A percentile compares a stretch with the other conserved stretches of the same genome.
These are phyloP conservation scores for Tuber indicum DNA, from an alignment of 495 filamentous ascomycete species.

Conservation along the genomic window DNA sequence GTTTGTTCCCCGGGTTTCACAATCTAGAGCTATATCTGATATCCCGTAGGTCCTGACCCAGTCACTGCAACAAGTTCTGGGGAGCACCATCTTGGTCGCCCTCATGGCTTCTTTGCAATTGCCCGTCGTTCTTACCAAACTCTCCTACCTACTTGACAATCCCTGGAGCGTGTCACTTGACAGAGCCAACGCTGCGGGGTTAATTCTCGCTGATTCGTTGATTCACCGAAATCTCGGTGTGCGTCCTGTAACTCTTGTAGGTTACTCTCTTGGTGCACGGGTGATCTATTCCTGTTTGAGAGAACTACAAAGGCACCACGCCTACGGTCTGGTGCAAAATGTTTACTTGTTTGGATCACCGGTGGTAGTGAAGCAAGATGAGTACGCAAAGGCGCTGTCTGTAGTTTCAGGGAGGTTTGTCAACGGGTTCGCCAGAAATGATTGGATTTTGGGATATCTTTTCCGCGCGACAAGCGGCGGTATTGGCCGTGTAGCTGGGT, in stretches of 20 bases:
- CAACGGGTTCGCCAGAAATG: slow-evolving; percentile 87
- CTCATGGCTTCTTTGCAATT: slow-evolving; percentile 93
- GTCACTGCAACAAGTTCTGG: slow-evolving; percentile 91
- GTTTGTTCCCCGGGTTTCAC: slow-evolving; percentile 46
- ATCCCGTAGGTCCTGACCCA: slow-evolving; percentile 77
- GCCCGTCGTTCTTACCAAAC: slow-evolving; percentile 85
- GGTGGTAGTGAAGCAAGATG: slow-evolving; percentile 84
- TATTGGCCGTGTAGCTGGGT: slow-evolving; percentile 83
- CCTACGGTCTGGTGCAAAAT: slow-evolving; percentile 87
- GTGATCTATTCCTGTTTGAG: slow-evolving; percentile 89
- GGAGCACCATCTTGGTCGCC: slow-evolving; percentile 75
- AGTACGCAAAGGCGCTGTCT: slow-evolving; percentile 71
- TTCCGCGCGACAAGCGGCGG: slow-evolving; percentile 93
- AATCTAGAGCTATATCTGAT: slow-evolving; percentile 21
- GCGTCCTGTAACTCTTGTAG: slow-evolving; percentile 88
- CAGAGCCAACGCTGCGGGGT: slow-evolving; percentile 75
- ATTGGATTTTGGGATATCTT: slow-evolving; percentile 97
- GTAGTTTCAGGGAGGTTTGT: slow-evolving; percentile 87
- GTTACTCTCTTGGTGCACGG: slow-evolving; percentile 85
- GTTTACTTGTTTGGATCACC: slow-evolving; percentile 92
- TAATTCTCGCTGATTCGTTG: slow-evolving; percentile 93
- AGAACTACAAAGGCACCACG: slow-evolving; percentile 80
- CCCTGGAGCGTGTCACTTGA: slow-evolving; percentile 93
- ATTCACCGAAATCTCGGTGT: slow-evolving; percentile 87
- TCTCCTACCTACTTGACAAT: slow-evolving; percentile 96